Percentiles rank a stretch among this genome's conserved stretches.
Conservation (phyloP, 1,284 basidiomycete species). For the Irpex lacteus region DNA sequence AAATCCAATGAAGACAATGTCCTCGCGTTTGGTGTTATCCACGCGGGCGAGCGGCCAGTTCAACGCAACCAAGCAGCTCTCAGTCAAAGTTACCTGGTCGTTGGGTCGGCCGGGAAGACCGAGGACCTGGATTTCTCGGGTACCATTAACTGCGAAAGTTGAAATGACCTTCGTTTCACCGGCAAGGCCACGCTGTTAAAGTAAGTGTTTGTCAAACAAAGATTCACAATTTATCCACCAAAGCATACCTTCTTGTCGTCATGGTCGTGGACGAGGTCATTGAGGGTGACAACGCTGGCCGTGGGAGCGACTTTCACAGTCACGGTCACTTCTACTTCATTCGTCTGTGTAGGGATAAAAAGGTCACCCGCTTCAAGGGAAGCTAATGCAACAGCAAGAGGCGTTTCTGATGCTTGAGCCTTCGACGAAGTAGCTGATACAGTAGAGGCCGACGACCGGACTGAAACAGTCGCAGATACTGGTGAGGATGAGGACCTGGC, state of each 20-base stretch:
- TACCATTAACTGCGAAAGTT: constrained; percentile 31
- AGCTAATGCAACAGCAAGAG: constrained; percentile 5
- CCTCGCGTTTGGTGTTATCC: constrained; percentile 71
- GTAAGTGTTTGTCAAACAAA: not conserved
- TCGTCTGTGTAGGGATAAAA: not conserved
- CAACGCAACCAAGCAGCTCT: constrained; percentile 52
- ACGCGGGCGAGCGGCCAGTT: constrained; percentile 70
- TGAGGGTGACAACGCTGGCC: not conserved
- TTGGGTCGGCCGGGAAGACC: constrained; percentile 37
- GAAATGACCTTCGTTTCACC: not conserved
- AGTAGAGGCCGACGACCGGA: not conserved
- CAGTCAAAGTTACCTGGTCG: constrained; percentile 36
- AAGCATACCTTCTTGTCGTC: constrained; percentile 21
- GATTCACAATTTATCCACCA: not conserved
- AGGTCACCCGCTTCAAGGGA: not conserved
- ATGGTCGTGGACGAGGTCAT: constrained; percentile 16
- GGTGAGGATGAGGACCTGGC: not conserved
- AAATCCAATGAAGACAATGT: constrained; percentile 73
- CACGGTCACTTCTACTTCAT: not conserved
- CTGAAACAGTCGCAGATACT: constrained; percentile 8
- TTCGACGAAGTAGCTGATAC: not conserved
- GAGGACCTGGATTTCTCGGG: constrained; percentile 34
- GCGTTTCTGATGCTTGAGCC: not conserved
- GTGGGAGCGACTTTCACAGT: constrained; percentile 13
- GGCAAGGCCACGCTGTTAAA: not conserved